These are phyloP conservation scores for Aspergillus haitiensis DNA, from an alignment of 495 filamentous ascomycete genomes.

Conservation along the genomic window DNA sequence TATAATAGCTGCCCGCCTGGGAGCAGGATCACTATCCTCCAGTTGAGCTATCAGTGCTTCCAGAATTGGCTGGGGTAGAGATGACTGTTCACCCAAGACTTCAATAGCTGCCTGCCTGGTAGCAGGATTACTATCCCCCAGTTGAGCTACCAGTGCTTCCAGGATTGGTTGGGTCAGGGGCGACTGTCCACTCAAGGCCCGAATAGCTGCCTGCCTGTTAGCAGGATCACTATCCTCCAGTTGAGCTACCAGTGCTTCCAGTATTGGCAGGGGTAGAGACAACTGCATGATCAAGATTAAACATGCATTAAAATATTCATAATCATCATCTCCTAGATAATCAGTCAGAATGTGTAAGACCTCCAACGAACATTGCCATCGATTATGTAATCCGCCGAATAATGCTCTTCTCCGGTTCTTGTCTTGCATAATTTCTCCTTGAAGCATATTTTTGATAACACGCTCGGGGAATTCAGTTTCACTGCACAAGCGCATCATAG, in stretches of 20 bases:
- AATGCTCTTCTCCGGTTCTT: no score
- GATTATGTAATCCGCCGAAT: no score
- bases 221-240: neutral
- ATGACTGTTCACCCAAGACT: neutral
- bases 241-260: neutral
- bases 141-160: neutral
- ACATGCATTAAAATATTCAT: no score
- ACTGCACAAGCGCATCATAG: slow-evolving; percentile 1
- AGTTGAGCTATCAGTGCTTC: neutral
- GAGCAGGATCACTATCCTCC: neutral
- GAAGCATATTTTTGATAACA: no score
- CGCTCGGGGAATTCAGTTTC: slow-evolving; percentile 5
- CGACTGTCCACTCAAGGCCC: neutral
- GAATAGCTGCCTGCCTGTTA: neutral
- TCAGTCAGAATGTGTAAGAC: no score
- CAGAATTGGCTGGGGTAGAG: neutral
- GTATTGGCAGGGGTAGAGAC: neutral
- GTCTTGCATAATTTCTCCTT: no score
- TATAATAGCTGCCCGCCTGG: neutral
- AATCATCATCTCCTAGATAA: neutral
- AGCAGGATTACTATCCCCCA: neutral
- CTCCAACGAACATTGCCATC: no score
- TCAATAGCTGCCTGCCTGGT: slow-evolving; percentile 1
- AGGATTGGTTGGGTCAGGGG: neutral
- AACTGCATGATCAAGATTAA: neutral